A percentile compares a stretch with the other conserved stretches of the same genome.
Evolutionary conservation across 106 monocot genomes (phyloP).

Genomic region (Agapanthus africanus): DNA sequence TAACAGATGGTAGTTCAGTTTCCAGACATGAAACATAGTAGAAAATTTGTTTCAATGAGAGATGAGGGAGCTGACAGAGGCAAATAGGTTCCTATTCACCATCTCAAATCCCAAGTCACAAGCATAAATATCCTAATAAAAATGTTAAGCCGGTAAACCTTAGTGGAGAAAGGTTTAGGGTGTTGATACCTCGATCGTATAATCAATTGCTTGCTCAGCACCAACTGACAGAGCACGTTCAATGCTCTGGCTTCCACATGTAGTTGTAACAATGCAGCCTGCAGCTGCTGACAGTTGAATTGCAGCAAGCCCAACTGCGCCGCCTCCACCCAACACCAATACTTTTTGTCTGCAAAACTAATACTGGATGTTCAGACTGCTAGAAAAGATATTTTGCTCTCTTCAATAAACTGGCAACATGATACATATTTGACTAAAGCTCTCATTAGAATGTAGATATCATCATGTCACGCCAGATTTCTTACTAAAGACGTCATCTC

Average conservation of each 20-base stretch:
- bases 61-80: background rate
- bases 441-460: background rate
- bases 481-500: no score
- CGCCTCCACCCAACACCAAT: conserved; percentile 91
- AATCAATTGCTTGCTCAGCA: conserved; percentile 89
- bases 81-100: background rate
- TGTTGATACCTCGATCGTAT: conserved; percentile 61
- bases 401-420: background rate
- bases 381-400: background rate
- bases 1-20: background rate
- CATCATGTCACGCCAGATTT: no score
- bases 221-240: conserved; percentile 66
- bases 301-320: conserved; percentile 95
- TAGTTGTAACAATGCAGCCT: conserved; percentile 71
- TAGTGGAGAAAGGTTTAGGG: background rate
- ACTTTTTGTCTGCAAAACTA: conserved; percentile 62
- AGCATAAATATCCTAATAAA: background rate
- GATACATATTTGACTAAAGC: background rate
- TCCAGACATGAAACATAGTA: background rate
- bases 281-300: conserved; percentile 77
- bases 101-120: background rate
- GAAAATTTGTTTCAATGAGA: background rate
- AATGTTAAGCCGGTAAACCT: background rate
- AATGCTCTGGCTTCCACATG: conserved; percentile 84
- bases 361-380: conserved; percentile 1